Conservation (phyloP, 2,329 filamentous ascomycete species). For the Fusarium lateritium region DNA sequence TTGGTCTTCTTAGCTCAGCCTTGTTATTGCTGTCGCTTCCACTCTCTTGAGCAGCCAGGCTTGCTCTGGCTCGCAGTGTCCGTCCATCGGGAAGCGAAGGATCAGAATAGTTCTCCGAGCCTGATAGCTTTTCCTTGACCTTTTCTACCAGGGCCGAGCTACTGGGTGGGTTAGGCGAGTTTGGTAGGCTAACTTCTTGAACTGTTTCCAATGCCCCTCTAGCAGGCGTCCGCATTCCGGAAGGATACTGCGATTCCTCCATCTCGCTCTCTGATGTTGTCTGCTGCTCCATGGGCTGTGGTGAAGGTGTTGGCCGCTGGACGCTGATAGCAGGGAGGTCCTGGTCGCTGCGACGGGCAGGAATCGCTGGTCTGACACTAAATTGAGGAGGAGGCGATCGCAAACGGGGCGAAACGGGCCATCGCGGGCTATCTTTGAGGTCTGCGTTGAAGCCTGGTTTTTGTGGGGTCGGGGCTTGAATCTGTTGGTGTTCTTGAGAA, state of each 20-base stretch:
- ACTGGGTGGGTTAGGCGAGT: slow-evolving; percentile 70
- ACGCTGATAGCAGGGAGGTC: slow-evolving; percentile 68
- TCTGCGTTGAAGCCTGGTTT: slow-evolving; percentile 70
- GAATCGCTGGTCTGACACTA: slow-evolving; percentile 61
- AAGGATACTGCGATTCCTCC: slow-evolving; percentile 63
- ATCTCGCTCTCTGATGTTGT: slow-evolving; percentile 65
- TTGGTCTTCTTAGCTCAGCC: slow-evolving; percentile 59
- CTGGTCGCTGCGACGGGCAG: slow-evolving; percentile 63
- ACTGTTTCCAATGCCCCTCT: slow-evolving; percentile 86
- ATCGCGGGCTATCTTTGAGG: slow-evolving; percentile 73
- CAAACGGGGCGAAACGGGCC: slow-evolving; percentile 83
- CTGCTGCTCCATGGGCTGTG: slow-evolving; percentile 59
- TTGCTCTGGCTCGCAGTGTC: slow-evolving; percentile 63
- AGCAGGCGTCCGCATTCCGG: slow-evolving; percentile 72
- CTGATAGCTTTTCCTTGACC: slow-evolving; percentile 64
- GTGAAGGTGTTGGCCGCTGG: slow-evolving; percentile 64
- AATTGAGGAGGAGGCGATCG: slow-evolving; percentile 79
- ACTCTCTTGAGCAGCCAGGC: slow-evolving; percentile 66
- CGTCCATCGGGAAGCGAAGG: slow-evolving; percentile 57
- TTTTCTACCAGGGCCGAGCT: slow-evolving; percentile 65
- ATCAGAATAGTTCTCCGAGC: slow-evolving; percentile 60
- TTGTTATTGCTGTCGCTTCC: slow-evolving; percentile 75
- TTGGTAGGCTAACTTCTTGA: slow-evolving; percentile 86
- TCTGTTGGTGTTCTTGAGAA: slow-evolving; percentile 70
- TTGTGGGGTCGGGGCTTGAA: slow-evolving; percentile 74